These are phyloP conservation scores for Chlorella sp. DNA, from an alignment of 139 green algal species.

Conservation along the genomic window DNA sequence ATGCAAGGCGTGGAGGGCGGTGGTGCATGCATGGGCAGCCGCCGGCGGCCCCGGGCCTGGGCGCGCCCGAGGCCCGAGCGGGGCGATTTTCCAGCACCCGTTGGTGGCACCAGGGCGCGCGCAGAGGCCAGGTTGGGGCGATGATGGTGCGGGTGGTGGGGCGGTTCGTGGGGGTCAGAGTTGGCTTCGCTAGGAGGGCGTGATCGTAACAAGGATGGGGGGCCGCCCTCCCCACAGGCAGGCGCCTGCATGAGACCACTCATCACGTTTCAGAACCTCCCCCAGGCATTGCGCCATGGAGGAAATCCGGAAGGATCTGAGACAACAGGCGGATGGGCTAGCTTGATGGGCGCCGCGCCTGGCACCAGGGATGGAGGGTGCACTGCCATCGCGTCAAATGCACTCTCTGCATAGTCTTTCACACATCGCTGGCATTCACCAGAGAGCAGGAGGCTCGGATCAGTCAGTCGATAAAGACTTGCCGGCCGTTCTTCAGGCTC, in stretches of 20 bases:
- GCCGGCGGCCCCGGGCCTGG: no score
- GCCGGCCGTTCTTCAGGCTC: no score
- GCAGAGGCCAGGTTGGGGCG: no score
- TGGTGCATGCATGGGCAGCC: no score
- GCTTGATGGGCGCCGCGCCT: neutral
- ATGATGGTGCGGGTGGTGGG: no score
- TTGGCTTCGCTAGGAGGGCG: constrained; percentile 27
- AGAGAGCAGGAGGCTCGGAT: neutral
- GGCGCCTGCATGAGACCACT: constrained; percentile 19
- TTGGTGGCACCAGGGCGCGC: no score
- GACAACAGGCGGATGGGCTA: neutral
- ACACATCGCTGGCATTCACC: neutral
- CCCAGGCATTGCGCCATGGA: neutral
- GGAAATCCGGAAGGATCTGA: constrained; percentile 34
- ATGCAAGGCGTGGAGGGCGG: no score
- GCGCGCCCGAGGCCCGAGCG: no score
- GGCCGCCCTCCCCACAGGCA: constrained; percentile 23
- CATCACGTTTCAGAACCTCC: constrained; percentile 40
- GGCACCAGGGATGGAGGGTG: neutral
- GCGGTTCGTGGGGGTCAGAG: no score
- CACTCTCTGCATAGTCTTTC: neutral
- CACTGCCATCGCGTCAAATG: neutral
- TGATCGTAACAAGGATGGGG: constrained; percentile 43
- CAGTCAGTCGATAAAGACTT: no score
- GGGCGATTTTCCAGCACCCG: no score